Conservation (phyloP, 2,329 filamentous ascomycete genomes). For the Aspergillus versicolor region DNA sequence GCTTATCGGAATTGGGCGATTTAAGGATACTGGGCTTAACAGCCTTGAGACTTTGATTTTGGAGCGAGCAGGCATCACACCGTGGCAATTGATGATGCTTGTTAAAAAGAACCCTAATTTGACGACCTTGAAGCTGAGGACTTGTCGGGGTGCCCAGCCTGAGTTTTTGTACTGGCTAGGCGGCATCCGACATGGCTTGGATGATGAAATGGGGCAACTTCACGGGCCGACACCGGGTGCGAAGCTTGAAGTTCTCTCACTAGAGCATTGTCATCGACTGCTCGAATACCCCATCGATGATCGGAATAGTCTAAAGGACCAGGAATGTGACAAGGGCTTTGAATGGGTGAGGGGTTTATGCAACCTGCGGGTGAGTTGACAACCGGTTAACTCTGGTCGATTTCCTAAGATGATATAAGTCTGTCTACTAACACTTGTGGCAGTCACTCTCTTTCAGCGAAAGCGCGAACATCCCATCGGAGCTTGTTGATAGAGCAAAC, state of each 20-base stretch:
- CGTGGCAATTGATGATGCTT: constrained; percentile 34
- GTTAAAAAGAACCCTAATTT: constrained; percentile 31
- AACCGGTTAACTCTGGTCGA: background rate
- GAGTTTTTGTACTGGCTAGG: constrained; percentile 39
- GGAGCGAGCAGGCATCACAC: constrained; percentile 35
- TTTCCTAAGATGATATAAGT: background rate
- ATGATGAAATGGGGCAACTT: constrained; percentile 5
- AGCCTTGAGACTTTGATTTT: constrained; percentile 30
- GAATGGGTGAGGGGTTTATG: constrained; percentile 28
- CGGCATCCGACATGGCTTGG: constrained; percentile 17
- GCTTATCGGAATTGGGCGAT: constrained; percentile 29
- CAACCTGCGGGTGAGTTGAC: constrained; percentile 22
- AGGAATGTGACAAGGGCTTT: constrained; percentile 21
- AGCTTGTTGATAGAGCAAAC: constrained; percentile 25
- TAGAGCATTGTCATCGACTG: constrained; percentile 29
- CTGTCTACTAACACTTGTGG: background rate
- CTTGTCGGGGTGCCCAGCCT: constrained; percentile 32
- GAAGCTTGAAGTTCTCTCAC: constrained; percentile 25
- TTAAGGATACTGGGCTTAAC: constrained; percentile 20
- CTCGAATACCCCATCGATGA: constrained; percentile 14
- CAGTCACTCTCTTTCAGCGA: constrained; percentile 31
- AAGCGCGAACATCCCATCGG: constrained; percentile 23
- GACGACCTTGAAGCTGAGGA: constrained; percentile 29
- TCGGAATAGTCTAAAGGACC: constrained; percentile 5
- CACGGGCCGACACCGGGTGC: constrained; percentile 19